A percentile compares a stretch with the other conserved stretches of the same genome.
Conservation (phyloP, 192 early-diverging fungal species). For the Phycomyces blakesleeanus region DNA sequence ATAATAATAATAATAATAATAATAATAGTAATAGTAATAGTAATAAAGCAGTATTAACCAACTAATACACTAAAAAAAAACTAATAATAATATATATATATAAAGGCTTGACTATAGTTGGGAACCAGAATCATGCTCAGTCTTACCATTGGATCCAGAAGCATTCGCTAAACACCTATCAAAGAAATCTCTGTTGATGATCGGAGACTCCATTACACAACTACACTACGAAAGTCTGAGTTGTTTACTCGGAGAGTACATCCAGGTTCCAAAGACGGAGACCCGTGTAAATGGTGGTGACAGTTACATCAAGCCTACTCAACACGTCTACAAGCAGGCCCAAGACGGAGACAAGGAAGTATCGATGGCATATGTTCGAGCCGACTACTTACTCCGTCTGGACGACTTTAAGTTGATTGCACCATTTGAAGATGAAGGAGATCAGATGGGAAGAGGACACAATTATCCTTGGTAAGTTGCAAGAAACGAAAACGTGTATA, state of each 20-base stretch:
- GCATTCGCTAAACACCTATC: slow-evolving; percentile 25
- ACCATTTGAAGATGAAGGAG: slow-evolving; percentile 20
- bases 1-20: not conserved
- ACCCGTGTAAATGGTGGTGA: slow-evolving; percentile 21
- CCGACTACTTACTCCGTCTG: slow-evolving; percentile 26
- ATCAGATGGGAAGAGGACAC: slow-evolving; percentile 19
- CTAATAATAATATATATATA: not conserved
- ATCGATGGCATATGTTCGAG: slow-evolving; percentile 24
- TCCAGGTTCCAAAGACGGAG: not conserved
- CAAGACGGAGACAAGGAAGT: not conserved
- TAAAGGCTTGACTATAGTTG: slow-evolving; percentile 27
- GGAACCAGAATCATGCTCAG: slow-evolving; percentile 17
- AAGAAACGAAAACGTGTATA: not conserved
- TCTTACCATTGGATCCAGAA: slow-evolving; percentile 19
- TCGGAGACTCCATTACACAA: slow-evolving; percentile 38
- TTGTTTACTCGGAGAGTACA: slow-evolving; percentile 26
- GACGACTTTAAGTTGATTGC: slow-evolving; percentile 30
- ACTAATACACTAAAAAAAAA: too few relatives aligned
- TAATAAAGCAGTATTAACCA: too few relatives aligned
- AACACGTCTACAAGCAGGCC: slow-evolving; percentile 5
- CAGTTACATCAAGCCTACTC: slow-evolving; percentile 6
- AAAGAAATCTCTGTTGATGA: slow-evolving; percentile 27
- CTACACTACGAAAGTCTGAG: slow-evolving; percentile 29
- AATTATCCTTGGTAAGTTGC: slow-evolving; percentile 31
- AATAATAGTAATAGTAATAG: too few relatives aligned